A percentile compares a stretch with the other conserved stretches of the same genome.
Evolutionary conservation across 2,329 filamentous ascomycete genomes (phyloP).

Genomic region (Thyridium curvatum): DNA sequence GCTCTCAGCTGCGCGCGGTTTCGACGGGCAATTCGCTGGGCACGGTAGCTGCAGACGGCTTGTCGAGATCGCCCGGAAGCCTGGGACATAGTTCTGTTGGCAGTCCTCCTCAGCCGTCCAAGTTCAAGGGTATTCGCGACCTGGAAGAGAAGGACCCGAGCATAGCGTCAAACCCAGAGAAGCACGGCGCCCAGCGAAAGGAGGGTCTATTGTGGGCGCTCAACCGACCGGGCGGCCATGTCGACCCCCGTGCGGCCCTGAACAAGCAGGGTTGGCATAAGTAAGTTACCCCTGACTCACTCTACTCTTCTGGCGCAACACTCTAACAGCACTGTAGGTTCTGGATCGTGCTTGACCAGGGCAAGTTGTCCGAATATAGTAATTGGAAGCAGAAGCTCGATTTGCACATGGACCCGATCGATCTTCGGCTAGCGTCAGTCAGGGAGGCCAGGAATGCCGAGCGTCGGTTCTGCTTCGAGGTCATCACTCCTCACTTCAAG

Average conservation of each 20-base stretch:
- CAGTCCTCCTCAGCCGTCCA: slow-evolving; percentile 47
- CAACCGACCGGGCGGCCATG: slow-evolving; percentile 86
- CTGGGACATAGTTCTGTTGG: slow-evolving; percentile 34
- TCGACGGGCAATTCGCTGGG: slow-evolving; percentile 36
- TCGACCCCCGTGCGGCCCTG: slow-evolving; percentile 78
- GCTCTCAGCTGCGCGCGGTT: slow-evolving; percentile 56
- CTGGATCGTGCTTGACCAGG: slow-evolving; percentile 97
- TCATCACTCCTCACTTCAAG: slow-evolving; percentile 94
- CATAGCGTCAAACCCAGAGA: slow-evolving; percentile 45
- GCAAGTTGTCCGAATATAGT: slow-evolving; percentile 94
- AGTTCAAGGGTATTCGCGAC: slow-evolving; percentile 89
- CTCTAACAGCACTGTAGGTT: slow-evolving; percentile 52
- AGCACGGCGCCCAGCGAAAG: slow-evolving; percentile 67
- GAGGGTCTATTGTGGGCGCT: slow-evolving; percentile 94
- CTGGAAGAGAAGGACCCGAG: slow-evolving; percentile 75
- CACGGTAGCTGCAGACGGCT: slow-evolving; percentile 28
- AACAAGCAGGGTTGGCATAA: slow-evolving; percentile 99
- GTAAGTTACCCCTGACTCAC: slow-evolving; percentile 45
- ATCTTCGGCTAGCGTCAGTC: slow-evolving; percentile 93
- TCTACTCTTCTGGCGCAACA: too few relatives aligned
- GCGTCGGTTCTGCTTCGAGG: slow-evolving; percentile 93
- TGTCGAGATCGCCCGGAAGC: slow-evolving; percentile 53
- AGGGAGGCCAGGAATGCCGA: slow-evolving; percentile 93
- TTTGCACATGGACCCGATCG: slow-evolving; percentile 95
- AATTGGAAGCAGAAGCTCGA: slow-evolving; percentile 99